These are phyloP conservation scores for Saccharomycopsis lassenensis DNA, from an alignment of 805 yeast genomes.

Conservation along the genomic window DNA sequence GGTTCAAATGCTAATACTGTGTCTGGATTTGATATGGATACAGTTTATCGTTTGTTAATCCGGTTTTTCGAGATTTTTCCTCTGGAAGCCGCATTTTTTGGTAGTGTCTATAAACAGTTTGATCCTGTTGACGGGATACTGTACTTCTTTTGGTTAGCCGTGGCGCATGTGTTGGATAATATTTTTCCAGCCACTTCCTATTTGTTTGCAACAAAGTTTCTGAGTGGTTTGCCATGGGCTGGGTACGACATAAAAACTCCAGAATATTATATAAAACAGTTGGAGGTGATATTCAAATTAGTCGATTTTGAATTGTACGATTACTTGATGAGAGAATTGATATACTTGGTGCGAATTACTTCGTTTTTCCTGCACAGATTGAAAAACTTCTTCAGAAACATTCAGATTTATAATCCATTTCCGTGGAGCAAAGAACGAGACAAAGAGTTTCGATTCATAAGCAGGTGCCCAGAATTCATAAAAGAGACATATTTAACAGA, in stretches of 20 bases:
- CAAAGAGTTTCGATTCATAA: conserved; percentile 1
- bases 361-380: conserved; percentile 12
- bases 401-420: conserved; percentile 1
- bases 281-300: neutral
- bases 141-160: conserved; percentile 14
- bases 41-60: conserved; percentile 3
- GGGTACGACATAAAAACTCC: conserved; percentile 7
- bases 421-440: neutral
- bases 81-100: conserved; percentile 5
- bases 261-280: neutral
- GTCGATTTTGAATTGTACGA: conserved; percentile 1
- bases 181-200: conserved; percentile 13
- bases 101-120: conserved; percentile 1
- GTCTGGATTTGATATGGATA: conserved; percentile 4
- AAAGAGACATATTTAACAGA: no score
- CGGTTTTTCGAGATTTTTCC: conserved; percentile 10
- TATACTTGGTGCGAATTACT: conserved; percentile 11
- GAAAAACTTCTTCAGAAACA: conserved; percentile 4
- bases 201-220: conserved; percentile 12
- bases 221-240: conserved; percentile 9
- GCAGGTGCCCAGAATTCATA: no score
- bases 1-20: conserved; percentile 5
- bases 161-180: conserved; percentile 11
- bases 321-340: conserved; percentile 1
- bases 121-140: conserved; percentile 9